Conservation (phyloP, 129 eudicot species). For the Glebionis coronaria region DNA sequence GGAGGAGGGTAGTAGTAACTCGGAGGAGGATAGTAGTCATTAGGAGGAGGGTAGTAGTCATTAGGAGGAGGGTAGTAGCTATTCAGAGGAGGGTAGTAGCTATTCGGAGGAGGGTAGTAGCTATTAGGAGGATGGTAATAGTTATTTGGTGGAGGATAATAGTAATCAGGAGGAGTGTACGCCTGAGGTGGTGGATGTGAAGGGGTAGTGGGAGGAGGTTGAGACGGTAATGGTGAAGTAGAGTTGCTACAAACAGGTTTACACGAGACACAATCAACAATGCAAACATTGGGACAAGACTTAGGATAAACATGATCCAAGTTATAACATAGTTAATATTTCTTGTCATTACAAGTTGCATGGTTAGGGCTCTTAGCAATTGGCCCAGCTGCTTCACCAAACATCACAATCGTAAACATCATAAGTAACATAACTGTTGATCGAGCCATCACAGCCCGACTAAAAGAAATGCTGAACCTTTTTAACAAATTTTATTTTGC, state of each 20-base stretch:
- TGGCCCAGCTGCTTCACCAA: slow-evolving; percentile 43
- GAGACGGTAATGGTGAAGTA: slow-evolving; percentile 24
- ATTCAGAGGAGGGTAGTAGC: too few species aligned
- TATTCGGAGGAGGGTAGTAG: too few species aligned
- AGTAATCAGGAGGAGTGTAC: too few species aligned
- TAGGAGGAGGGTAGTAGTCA: too few species aligned
- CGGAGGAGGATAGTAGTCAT: too few species aligned
- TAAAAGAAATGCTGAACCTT: not conserved
- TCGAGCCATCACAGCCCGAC: slow-evolving; percentile 33
- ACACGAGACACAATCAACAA: slow-evolving; percentile 60
- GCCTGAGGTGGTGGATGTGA: too few species aligned
- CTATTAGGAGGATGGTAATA: too few species aligned
- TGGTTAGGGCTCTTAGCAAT: slow-evolving; percentile 54
- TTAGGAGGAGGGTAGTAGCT: not conserved
- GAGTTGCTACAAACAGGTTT: slow-evolving; percentile 49
- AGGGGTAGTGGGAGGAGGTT: not conserved
- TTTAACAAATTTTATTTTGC: not conserved
- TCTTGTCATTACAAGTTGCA: slow-evolving; percentile 38
- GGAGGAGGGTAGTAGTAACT: slow-evolving; percentile 5
- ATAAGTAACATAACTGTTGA: slow-evolving; percentile 25
- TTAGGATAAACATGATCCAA: too few species aligned
- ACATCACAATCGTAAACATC: slow-evolving; percentile 20
- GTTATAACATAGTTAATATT: slow-evolving; percentile 28
- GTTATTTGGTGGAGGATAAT: not conserved
- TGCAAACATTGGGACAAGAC: slow-evolving; percentile 49